A percentile compares a stretch with the other conserved stretches of the same genome.
Evolutionary conservation across 495 filamentous ascomycete species (phyloP).

Genomic region (Ascobolus immersus): DNA sequence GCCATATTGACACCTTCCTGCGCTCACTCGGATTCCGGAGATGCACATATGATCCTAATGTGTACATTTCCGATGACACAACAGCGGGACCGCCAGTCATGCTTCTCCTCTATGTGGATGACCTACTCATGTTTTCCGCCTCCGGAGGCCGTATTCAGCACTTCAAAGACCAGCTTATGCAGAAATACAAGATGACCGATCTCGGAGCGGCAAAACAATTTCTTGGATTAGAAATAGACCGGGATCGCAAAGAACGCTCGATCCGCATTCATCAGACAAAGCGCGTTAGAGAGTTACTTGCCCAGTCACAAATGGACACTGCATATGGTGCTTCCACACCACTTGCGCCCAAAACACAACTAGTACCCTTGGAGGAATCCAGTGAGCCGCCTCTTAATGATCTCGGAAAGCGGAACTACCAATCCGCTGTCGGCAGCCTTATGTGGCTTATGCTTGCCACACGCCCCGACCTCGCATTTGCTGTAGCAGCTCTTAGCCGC

Average conservation of each 20-base stretch:
- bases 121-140: constrained; percentile 1
- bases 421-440: constrained; percentile 9
- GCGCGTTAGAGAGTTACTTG: neutral
- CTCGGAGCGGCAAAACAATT: constrained; percentile 4
- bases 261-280: no score
- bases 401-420: neutral
- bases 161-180: neutral
- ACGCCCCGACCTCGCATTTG: constrained; percentile 11
- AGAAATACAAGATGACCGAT: constrained; percentile 4
- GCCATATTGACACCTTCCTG: constrained; percentile 1
- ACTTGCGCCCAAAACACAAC: neutral
- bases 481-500: constrained; percentile 3
- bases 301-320: neutral
- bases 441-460: constrained; percentile 13
- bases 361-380: neutral
- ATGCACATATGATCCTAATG: neutral
- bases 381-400: neutral
- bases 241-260: neutral
- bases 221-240: constrained; percentile 2
- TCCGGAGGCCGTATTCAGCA: neutral
- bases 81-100: neutral
- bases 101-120: constrained; percentile 3
- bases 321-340: neutral
- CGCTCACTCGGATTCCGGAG: neutral
- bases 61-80: no score